A percentile compares a stretch with the other conserved stretches of the same genome.
phyloP scores from a whole-genome alignment of 2,329 filamentous ascomycete genomes.

The Fusarium vanettenii region DNA sequence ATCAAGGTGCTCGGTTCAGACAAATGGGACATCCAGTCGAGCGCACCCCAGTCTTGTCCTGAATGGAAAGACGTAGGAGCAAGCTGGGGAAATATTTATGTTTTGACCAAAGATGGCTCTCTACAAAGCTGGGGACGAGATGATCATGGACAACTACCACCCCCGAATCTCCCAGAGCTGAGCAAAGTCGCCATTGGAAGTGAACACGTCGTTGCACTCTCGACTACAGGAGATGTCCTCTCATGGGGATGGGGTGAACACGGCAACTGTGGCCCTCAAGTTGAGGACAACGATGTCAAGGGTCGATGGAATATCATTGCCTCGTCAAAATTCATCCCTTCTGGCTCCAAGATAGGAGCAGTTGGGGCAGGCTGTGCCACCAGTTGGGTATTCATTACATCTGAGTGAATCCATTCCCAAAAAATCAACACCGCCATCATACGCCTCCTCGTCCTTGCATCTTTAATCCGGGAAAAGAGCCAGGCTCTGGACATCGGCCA shows the following conservation, averaged over 20 bases:
- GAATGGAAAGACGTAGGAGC: conserved; percentile 78
- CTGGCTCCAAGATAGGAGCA: conserved; percentile 63
- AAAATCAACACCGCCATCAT: conserved; percentile 10
- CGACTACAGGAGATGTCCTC: conserved; percentile 73
- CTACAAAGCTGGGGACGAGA: conserved; percentile 84
- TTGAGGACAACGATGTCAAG: conserved; percentile 74
- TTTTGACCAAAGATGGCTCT: conserved; percentile 70
- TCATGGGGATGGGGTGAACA: conserved; percentile 99
- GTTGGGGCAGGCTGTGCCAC: conserved; percentile 92
- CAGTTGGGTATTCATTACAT: conserved; percentile 72
- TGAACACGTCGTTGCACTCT: conserved; percentile 85
- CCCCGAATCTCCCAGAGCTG: conserved; percentile 68
- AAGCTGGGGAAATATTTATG: conserved; percentile 85
- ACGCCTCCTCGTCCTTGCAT: neutral
- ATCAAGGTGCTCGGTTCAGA: conserved; percentile 78
- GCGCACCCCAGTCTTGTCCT: conserved; percentile 63
- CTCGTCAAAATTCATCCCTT: conserved; percentile 64
- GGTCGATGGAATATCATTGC: conserved; percentile 76
- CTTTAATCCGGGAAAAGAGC: conserved; percentile 56
- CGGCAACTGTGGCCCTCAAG: conserved; percentile 87
- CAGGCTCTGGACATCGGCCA: conserved; percentile 72
- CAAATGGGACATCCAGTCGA: conserved; percentile 75
- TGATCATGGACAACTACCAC: conserved; percentile 85
- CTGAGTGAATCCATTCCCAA: conserved; percentile 31
- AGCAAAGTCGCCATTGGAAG: conserved; percentile 82